Percentiles rank a stretch among this genome's conserved stretches.
phyloP scores from a whole-genome alignment of 305 asterid species.

The Rubia tinctorum region DNA sequence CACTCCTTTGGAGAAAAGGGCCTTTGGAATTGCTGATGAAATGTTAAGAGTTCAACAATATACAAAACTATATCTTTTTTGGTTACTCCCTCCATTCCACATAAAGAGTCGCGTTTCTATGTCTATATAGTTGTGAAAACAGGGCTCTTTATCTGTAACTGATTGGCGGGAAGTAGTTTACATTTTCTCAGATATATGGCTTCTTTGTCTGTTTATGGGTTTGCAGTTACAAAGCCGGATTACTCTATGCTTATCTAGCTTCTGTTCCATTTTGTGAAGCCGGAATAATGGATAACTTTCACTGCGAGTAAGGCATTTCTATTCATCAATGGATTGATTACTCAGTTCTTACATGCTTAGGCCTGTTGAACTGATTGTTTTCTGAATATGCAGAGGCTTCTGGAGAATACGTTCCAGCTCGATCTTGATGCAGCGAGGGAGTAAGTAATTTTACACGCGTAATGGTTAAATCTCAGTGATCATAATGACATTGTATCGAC shows the following conservation, averaged over 20 bases:
- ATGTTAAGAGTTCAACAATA: constrained; percentile 39
- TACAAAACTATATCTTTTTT: constrained; percentile 6
- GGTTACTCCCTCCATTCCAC: not conserved
- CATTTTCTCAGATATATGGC: not conserved
- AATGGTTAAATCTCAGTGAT: not conserved
- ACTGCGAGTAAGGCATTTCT: constrained; percentile 53
- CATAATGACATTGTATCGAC: not conserved
- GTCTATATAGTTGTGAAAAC: too few species aligned
- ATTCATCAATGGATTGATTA: constrained; percentile 6
- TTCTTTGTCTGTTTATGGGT: constrained; percentile 14
- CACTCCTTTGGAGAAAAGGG: constrained; percentile 71
- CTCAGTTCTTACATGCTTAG: constrained; percentile 12
- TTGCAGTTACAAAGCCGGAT: constrained; percentile 94
- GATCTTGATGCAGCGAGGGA: constrained; percentile 89
- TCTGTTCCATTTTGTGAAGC: constrained; percentile 89
- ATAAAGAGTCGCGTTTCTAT: not conserved
- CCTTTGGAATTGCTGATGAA: constrained; percentile 95
- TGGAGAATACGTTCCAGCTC: constrained; percentile 82
- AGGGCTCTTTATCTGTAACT: too few species aligned
- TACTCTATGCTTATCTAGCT: constrained; percentile 69
- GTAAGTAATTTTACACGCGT: constrained; percentile 40
- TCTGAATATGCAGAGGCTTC: constrained; percentile 61
- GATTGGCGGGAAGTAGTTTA: too few species aligned
- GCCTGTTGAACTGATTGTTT: constrained; percentile 7
- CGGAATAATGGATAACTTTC: constrained; percentile 85